These are phyloP conservation scores for Albatrellus ellisii DNA, from an alignment of 768 basidiomycete genomes.

Conservation along the genomic window DNA sequence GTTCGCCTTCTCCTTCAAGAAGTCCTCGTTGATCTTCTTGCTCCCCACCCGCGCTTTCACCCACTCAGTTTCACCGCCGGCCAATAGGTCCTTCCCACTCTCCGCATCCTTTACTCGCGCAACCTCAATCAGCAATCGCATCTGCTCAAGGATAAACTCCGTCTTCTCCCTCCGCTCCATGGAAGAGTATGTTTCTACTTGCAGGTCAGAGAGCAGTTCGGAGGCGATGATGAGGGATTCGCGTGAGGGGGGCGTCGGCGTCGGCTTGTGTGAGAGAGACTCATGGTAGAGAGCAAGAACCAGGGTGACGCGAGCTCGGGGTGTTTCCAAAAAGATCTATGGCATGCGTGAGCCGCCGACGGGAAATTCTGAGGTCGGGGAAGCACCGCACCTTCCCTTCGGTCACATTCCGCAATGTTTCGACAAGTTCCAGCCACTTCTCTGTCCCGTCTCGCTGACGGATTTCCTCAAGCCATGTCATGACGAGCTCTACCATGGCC, in stretches of 20 bases:
- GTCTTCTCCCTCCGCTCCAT: constrained; percentile 99
- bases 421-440: constrained; percentile 78
- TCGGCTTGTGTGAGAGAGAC: constrained; percentile 31
- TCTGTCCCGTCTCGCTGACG: constrained; percentile 52
- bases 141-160: constrained; percentile 96
- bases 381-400: constrained; percentile 77
- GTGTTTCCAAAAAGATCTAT: constrained; percentile 94
- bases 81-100: constrained; percentile 44
- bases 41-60: constrained; percentile 84
- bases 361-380: neutral
- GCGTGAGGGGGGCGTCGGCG: constrained; percentile 18
- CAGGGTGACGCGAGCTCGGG: constrained; percentile 87
- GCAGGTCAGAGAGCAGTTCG: constrained; percentile 85
- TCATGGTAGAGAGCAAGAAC: constrained; percentile 81
- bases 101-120: constrained; percentile 67
- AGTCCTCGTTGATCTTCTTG: constrained; percentile 87
- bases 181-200: constrained; percentile 97
- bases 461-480: constrained; percentile 72
- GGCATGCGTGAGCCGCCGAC: neutral
- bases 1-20: constrained; percentile 79
- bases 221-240: constrained; percentile 78
- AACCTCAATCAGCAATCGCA: constrained; percentile 75
- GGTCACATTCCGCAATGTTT: constrained; percentile 82
- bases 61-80: constrained; percentile 84
- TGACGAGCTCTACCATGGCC: constrained; percentile 79